Base-by-base conservation (phyloP, 495 filamentous ascomycete species). In the Cercophora samala region DNA sequence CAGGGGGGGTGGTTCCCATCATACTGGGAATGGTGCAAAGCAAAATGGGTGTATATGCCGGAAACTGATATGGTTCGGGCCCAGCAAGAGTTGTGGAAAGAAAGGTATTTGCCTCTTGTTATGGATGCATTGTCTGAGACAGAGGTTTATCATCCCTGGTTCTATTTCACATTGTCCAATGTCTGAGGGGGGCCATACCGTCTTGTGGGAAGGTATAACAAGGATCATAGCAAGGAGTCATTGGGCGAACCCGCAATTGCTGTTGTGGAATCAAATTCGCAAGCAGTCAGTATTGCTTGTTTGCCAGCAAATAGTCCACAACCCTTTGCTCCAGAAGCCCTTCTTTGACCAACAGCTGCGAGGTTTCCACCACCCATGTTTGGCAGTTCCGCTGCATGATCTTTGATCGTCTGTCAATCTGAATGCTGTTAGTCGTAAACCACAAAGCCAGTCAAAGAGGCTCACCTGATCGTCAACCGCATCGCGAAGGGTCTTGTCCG, bases 381-480 rank as follows among this genome's bases (percentile, higher is more conserved):
- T 68, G 66, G 58, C 66, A 68, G 58, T 68, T 68, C 2, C 66
- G 42, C 29, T 68, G 66, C 51, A 22, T 68, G 18, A 68, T 64
- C 46, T 21, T 64, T 19, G 11, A 17, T 42, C 42, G 62, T 37
- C 37, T 19, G 4, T n/a, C 60, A 25, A 15, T 19, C 66, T 67
- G 17, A 2, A 23, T 21, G 46, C 32, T 13, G 54, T 32, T 23
- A 61, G 37, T 24, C 21, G 22, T 22, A 52, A 6, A 21, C 6
- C 58, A 21, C 58, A 17, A 58, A 23, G 5, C 13, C 24, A 61
- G 6, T 26, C 0, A 9, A 37, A 46, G 17, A 1, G 2, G 64
- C 60, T 53, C 26, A 61, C 61, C 64, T 1, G 6, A 13, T 15
- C 19, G 42, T 54, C 61, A 13, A 17, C 62, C 18, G 64, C 66